Evolutionary conservation across 441 rosid species (phyloP).

Genomic region (Lepidium campestre): DNA sequence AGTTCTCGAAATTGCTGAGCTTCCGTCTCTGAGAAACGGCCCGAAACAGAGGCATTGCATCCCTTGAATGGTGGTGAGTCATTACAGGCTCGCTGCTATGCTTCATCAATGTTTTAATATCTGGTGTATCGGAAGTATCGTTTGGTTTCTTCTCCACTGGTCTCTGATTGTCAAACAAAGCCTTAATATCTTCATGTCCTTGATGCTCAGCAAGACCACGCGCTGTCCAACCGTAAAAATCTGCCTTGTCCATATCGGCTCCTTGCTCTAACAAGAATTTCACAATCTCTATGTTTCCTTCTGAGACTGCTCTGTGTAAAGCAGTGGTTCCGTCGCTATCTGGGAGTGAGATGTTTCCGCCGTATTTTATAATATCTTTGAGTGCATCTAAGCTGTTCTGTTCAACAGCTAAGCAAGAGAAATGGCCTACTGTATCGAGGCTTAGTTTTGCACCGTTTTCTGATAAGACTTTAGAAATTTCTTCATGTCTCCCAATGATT

Average conservation of each 20-base stretch:
- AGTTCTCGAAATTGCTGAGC: constrained; percentile 49
- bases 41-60: constrained; percentile 31
- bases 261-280: constrained; percentile 71
- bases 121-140: constrained; percentile 17
- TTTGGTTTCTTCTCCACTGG: constrained; percentile 22
- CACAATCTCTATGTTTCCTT: constrained; percentile 66
- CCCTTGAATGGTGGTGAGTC: constrained; percentile 26
- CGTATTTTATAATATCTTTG: constrained; percentile 41
- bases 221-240: constrained; percentile 73
- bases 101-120: constrained; percentile 39
- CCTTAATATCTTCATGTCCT: constrained; percentile 61
- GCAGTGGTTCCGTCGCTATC: constrained; percentile 50
- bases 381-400: constrained; percentile 61
- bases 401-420: constrained; percentile 53
- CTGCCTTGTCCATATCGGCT: constrained; percentile 66
- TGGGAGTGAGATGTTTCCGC: constrained; percentile 58
- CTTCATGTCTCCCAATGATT: constrained; percentile 52
- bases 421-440: constrained; percentile 50
- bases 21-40: constrained; percentile 39
- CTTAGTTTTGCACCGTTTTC: constrained; percentile 65
- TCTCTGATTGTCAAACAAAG: constrained; percentile 30
- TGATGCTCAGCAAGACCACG: constrained; percentile 76
- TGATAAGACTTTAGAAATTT: constrained; percentile 42
- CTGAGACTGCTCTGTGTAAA: constrained; percentile 70
- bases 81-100: constrained; percentile 64